Evolutionary conservation across 129 eudicot genomes (phyloP), one percentile per base, ranked within the genome.

Genomic region (Logfia minima): DNA sequence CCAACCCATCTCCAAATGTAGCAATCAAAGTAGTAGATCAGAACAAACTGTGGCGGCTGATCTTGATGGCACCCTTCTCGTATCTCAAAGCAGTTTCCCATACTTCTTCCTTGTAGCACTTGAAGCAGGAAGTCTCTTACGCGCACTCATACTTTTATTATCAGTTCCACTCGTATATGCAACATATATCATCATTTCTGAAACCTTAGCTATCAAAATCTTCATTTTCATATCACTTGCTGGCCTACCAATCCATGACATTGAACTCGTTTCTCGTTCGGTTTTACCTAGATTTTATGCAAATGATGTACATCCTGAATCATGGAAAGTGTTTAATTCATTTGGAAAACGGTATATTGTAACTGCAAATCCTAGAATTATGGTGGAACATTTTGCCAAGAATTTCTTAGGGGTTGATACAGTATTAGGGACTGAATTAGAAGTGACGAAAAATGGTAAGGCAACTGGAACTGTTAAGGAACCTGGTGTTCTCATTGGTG

Each of bases 231-330:
- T 90, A 43, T 22, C 98, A 18, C 82, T 83, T 34, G 82, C 85
- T 28, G 92, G 98, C 37, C 52, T 93, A 26, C 83, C 78, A 37
- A 58, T 89, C 18, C 79, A 85, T 0, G 96, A 93, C 6, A 62
- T 93, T 13, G 96, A 93, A 70, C 87, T 89, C 6, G 98, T 86
- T 8, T 78, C 93, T 0, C 74, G 96, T 75, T 87, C 98, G 0
- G 98, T 93, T 21, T 66, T 93, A 71, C 98, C 98, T 1, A 85
- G 84, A 24, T 93, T 93, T 52, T 93, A 93, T 19, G 83, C 87
- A 5, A 91, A 85, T 37, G 98, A 93, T 63, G 98, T 90, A 17
- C 83, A 77, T 13, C 96, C 96, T 0, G 88, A 93, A 8, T 59
- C 90, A 28, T 93, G 97, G 97, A 66, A 29, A 56, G 97, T 93